phyloP scores from a whole-genome alignment of 1,284 basidiomycete species.

The Naganishia albida region DNA sequence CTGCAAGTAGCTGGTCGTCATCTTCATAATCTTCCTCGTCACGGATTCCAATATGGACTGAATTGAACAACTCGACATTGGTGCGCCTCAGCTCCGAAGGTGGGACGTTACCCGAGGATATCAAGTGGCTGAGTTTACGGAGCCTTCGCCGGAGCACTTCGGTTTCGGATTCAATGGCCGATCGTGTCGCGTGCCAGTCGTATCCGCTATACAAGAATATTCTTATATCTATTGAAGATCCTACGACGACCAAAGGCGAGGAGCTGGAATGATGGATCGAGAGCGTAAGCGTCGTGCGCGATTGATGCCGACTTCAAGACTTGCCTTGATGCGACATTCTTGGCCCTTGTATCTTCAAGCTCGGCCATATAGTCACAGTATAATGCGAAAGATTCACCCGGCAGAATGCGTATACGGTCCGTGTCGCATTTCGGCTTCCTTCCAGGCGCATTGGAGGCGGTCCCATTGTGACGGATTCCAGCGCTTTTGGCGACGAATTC shows the following conservation, averaged over 20 bases:
- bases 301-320: background rate
- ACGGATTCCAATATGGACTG: slow-evolving; percentile 82
- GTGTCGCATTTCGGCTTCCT: slow-evolving; percentile 66
- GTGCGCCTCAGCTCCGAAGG: slow-evolving; percentile 64
- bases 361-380: slow-evolving; percentile 73
- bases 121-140: slow-evolving; percentile 86
- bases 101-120: slow-evolving; percentile 87
- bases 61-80: slow-evolving; percentile 75
- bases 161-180: slow-evolving; percentile 81
- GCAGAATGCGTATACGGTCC: slow-evolving; percentile 66
- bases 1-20: slow-evolving; percentile 73
- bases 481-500: slow-evolving; percentile 77
- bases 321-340: slow-evolving; percentile 2
- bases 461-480: slow-evolving; percentile 58
- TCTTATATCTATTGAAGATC: slow-evolving; percentile 17
- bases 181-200: slow-evolving; percentile 85
- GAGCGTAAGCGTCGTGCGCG: background rate
- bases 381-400: slow-evolving; percentile 60
- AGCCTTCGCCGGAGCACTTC: slow-evolving; percentile 82
- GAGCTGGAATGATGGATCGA: background rate
- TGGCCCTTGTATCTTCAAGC: slow-evolving; percentile 46
- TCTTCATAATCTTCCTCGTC: slow-evolving; percentile 72
- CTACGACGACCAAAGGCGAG: background rate
- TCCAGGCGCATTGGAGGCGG: slow-evolving; percentile 50
- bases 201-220: slow-evolving; percentile 80